These are phyloP conservation scores for Domatiomyces catenatus DNA, from an alignment of 2,329 filamentous ascomycete species.

Conservation along the genomic window DNA sequence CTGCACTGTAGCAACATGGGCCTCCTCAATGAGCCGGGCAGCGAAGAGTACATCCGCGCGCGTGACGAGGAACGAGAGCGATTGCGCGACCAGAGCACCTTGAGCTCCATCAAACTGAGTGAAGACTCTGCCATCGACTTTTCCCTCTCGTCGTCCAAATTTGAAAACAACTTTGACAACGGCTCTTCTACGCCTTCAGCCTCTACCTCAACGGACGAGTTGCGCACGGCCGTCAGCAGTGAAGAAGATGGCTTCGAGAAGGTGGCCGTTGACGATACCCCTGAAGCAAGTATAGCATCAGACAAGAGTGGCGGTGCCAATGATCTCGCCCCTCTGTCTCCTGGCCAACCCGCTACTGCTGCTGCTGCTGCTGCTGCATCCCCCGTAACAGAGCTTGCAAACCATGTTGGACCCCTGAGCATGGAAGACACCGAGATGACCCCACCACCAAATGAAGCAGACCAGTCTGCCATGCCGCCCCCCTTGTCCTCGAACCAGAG, in stretches of 20 bases:
- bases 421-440: conserved; percentile 35
- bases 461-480: conserved; percentile 37
- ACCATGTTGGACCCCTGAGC: conserved; percentile 38
- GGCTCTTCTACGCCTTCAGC: conserved; percentile 22
- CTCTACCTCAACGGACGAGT: conserved; percentile 37
- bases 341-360: conserved; percentile 43
- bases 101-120: conserved; percentile 33
- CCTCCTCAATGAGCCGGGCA: conserved; percentile 76
- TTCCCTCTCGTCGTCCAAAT: conserved; percentile 32
- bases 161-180: conserved; percentile 14
- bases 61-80: conserved; percentile 70
- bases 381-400: conserved; percentile 39
- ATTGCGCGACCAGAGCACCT: conserved; percentile 60
- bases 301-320: conserved; percentile 42
- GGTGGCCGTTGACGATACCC: conserved; percentile 58
- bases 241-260: conserved; percentile 93
- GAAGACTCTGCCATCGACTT: conserved; percentile 42
- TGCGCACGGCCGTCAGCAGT: conserved; percentile 61
- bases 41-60: conserved; percentile 67
- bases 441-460: conserved; percentile 22
- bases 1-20: conserved; percentile 99
- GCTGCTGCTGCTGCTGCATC: conserved; percentile 25
- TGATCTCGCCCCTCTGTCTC: conserved; percentile 60
- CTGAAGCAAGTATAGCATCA: conserved; percentile 46
- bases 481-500: conserved; percentile 38